Base-by-base conservation (phyloP, 768 basidiomycete species). In the Tricholoma furcatifolium region DNA sequence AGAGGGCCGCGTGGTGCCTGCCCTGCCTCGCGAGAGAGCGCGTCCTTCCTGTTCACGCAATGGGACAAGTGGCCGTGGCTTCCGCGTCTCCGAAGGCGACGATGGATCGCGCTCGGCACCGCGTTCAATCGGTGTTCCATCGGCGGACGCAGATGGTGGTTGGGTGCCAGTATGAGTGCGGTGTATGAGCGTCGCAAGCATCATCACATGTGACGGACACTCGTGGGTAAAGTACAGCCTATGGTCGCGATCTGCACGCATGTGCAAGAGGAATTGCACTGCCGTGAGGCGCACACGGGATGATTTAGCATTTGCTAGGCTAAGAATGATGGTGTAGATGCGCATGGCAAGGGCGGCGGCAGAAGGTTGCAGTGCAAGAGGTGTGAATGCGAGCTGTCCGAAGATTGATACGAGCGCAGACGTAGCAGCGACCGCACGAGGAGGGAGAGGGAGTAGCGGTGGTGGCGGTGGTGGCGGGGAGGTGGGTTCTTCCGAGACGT, bases 241-340 rank as follows among this genome's bases (percentile, higher is more conserved):
- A 63, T 99, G 96, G 59, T 94, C 89, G 1, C 91, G 83, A 64
- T 97, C 95, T 0, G 90, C 93, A 50, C 96, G 79, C 17, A 98
- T 74, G 12, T 92, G 84, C 75, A 94, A 84, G 57, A 97, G 66
- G 74, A 96, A 97, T 64, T 93, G 91, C 17, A 98, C 73, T 4
- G 87, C 77, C 11, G 83, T 74, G 15, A 98, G 65, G 20, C 91
- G 76, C 0, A 88, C 86, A 36, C 81, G 74, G 0, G 82, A 60
- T 8, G 83, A 82, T 55, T 72, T 76, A 2, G 79, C 76, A 18
- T 72, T 65, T 0, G 68, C 61, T 4, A 79, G 62, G 12, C 72
- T 67, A 12, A 89, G 61, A 41, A 91, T 68, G 41, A 73, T 70
- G 0, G 67, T 55, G 65, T 80, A 90, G 14, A 91, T 66, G 1